These are phyloP conservation scores for Aspergillus pseudotamarii DNA, from an alignment of 2,329 filamentous ascomycete species.

Conservation along the genomic window DNA sequence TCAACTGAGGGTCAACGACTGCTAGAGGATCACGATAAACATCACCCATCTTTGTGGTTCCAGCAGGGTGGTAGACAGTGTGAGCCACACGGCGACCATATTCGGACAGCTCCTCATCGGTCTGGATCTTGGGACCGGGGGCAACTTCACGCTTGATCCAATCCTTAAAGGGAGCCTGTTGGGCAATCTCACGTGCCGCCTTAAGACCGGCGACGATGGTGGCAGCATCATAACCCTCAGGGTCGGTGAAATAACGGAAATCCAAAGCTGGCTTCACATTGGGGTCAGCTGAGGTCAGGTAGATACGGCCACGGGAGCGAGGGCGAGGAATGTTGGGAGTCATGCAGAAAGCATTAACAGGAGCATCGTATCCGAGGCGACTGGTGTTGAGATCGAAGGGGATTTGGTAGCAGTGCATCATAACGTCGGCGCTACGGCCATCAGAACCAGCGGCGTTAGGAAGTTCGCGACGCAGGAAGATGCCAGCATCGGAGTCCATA, in stretches of 20 bases:
- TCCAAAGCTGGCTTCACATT: conserved; percentile 79
- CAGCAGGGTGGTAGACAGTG: conserved; percentile 87
- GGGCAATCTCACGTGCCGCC: conserved; percentile 74
- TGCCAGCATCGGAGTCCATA: conserved; percentile 87
- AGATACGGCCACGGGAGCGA: conserved; percentile 74
- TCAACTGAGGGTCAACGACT: conserved; percentile 77
- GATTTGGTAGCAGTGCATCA: conserved; percentile 98
- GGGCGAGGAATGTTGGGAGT: conserved; percentile 87
- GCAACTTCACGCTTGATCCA: conserved; percentile 85
- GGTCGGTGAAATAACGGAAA: conserved; percentile 88
- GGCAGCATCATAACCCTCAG: conserved; percentile 80
- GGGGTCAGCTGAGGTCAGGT: conserved; percentile 75
- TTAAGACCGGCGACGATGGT: conserved; percentile 77
- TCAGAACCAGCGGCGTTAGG: conserved; percentile 70
- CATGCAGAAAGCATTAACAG: conserved; percentile 85
- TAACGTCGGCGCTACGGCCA: conserved; percentile 78
- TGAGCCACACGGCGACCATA: conserved; percentile 81
- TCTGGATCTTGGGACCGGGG: conserved; percentile 71
- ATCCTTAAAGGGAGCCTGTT: conserved; percentile 75
- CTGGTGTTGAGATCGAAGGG: conserved; percentile 86
- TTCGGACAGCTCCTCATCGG: conserved; percentile 77
- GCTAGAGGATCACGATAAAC: conserved; percentile 67
- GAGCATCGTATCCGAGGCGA: conserved; percentile 73
- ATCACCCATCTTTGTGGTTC: conserved; percentile 89
- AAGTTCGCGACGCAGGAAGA: conserved; percentile 79